Percentiles rank a stretch among this genome's conserved stretches.
phyloP scores from a whole-genome alignment of 441 rosid species.

The Pelargonium fulgidum region DNA sequence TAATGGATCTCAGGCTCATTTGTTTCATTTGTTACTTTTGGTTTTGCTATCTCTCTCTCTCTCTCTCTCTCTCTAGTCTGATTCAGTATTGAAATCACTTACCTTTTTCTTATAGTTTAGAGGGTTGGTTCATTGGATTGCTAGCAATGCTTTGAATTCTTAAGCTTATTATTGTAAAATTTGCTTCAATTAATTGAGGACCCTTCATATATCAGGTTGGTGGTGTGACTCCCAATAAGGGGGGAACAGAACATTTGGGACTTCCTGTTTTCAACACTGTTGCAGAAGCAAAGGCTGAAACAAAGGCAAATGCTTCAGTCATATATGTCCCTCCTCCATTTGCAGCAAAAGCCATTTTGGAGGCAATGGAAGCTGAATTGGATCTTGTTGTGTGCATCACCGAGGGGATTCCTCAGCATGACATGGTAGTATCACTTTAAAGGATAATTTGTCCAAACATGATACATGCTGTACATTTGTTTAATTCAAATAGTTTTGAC shows the following conservation, averaged over 20 bases:
- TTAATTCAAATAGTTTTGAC: neutral
- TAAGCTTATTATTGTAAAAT: neutral
- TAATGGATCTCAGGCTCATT: too few relatives aligned
- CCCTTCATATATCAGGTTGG: constrained; percentile 48
- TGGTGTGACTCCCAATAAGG: constrained; percentile 96
- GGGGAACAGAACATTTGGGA: constrained; percentile 96
- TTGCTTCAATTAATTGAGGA: neutral
- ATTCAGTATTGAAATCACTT: neutral
- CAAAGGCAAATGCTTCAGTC: constrained; percentile 89
- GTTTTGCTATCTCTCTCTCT: too few relatives aligned
- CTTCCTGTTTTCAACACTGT: constrained; percentile 93
- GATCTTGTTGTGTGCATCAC: constrained; percentile 31
- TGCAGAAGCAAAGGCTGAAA: constrained; percentile 93
- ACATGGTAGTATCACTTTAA: constrained; percentile 15
- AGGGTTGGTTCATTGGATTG: neutral
- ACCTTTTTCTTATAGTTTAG: neutral
- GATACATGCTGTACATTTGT: neutral
- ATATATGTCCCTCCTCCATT: constrained; percentile 92
- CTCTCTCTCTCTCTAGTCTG: too few relatives aligned
- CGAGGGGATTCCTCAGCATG: constrained; percentile 28
- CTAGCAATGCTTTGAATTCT: neutral
- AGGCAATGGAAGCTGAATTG: constrained; percentile 27
- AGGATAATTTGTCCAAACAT: neutral
- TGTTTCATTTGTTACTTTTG: too few relatives aligned
- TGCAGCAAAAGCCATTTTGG: constrained; percentile 39